These are phyloP conservation scores for Phlebiopsis flavidoalba DNA, from an alignment of 768 basidiomycete species.

Conservation along the genomic window DNA sequence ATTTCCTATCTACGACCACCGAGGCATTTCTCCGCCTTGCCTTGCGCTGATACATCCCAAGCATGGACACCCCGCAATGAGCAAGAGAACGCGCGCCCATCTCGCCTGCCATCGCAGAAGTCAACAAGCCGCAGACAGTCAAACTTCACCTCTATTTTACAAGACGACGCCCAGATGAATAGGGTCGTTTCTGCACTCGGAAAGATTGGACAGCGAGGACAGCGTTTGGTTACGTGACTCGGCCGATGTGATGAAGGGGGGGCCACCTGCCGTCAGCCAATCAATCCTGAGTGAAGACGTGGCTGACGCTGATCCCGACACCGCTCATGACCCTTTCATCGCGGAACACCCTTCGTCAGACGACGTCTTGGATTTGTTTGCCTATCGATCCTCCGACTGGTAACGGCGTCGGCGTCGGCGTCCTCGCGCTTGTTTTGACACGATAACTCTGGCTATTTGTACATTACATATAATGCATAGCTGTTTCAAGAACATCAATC, in stretches of 20 bases:
- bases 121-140: neutral
- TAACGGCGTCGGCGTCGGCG: neutral
- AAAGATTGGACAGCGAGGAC: neutral
- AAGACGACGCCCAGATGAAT: constrained; percentile 1
- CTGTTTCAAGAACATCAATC: no score
- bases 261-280: neutral
- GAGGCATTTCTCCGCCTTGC: neutral
- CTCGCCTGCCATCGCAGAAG: neutral
- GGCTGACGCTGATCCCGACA: neutral
- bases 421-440: neutral
- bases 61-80: constrained; percentile 1
- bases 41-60: neutral
- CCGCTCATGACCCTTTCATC: neutral
- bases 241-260: neutral
- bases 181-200: constrained; percentile 5
- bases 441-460: neutral
- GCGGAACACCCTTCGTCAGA: constrained; percentile 2
- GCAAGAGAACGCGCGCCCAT: neutral
- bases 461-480: no score
- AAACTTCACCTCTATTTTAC: constrained; percentile 1
- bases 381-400: constrained; percentile 6
- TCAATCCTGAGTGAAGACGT: neutral
- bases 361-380: constrained; percentile 4
- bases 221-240: neutral
- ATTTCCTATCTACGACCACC: neutral